phyloP scores from a whole-genome alignment of 1,284 basidiomycete species.

The Exobasidium cylindrosporum region DNA sequence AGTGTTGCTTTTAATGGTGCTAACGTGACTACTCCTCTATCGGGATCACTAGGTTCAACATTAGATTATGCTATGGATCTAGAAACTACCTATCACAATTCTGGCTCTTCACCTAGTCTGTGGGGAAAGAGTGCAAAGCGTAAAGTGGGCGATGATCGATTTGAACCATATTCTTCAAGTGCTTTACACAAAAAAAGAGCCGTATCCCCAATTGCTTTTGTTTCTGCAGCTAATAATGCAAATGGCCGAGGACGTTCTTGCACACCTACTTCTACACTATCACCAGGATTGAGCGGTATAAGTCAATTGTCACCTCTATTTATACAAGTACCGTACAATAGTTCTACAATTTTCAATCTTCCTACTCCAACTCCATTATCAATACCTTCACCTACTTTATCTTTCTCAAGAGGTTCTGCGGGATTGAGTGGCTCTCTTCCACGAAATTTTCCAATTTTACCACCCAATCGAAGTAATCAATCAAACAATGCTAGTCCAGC shows the following conservation, averaged over 20 bases:
- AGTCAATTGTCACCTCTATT: slow-evolving; percentile 4
- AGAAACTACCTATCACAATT: not conserved
- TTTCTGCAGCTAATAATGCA: not conserved
- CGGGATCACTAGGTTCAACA: not conserved
- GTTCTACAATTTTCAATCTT: slow-evolving; percentile 4
- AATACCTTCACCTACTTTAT: slow-evolving; percentile 22
- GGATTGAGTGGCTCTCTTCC: not conserved
- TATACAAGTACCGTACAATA: not conserved
- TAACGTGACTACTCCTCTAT: not conserved
- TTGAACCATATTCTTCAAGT: slow-evolving; percentile 13
- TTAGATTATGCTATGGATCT: slow-evolving; percentile 2
- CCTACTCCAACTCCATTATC: slow-evolving; percentile 20
- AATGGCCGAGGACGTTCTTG: not conserved
- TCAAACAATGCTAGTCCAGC: not conserved
- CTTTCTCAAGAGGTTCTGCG: slow-evolving; percentile 4
- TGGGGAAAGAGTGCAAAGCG: slow-evolving; percentile 7
- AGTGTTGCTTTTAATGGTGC: not conserved
- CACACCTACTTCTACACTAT: slow-evolving; percentile 8
- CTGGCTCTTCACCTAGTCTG: slow-evolving; percentile 12
- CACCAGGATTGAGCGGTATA: not conserved
- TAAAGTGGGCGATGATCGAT: slow-evolving; percentile 14
- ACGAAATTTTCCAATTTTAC: not conserved
- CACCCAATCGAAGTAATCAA: not conserved
- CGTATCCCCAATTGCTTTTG: slow-evolving; percentile 7
- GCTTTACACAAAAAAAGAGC: slow-evolving; percentile 13